phyloP scores from a whole-genome alignment of 352 stramenopile species.

The Globisporangium rhizosaccharum region DNA sequence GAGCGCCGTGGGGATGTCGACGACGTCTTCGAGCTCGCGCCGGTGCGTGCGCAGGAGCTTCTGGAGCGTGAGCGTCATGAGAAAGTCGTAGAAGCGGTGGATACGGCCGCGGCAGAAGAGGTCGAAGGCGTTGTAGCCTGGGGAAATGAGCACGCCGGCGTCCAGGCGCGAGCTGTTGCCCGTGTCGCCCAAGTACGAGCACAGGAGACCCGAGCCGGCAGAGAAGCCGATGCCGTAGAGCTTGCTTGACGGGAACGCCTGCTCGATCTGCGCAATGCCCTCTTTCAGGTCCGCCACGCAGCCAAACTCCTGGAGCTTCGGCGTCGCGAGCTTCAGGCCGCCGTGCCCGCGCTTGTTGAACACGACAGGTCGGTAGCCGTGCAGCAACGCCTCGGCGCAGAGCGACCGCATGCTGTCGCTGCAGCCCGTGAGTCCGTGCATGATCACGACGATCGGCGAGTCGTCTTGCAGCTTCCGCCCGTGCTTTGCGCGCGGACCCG shows the following conservation, averaged over 20 bases:
- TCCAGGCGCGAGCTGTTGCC: conserved; percentile 43
- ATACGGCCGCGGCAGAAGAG: conserved; percentile 66
- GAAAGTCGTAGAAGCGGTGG: conserved; percentile 61
- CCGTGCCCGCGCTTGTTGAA: conserved; percentile 85
- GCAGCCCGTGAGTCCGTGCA: conserved; percentile 68
- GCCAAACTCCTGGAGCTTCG: conserved; percentile 66
- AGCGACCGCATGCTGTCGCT: conserved; percentile 56
- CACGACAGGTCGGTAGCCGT: conserved; percentile 71
- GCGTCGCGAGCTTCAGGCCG: conserved; percentile 48
- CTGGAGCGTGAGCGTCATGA: conserved; percentile 76
- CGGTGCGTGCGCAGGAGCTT: conserved; percentile 50
- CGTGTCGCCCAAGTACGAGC: conserved; percentile 66
- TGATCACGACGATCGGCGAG: conserved; percentile 52
- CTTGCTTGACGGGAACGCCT: conserved; percentile 32
- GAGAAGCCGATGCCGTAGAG: conserved; percentile 73
- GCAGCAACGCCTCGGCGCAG: conserved; percentile 48
- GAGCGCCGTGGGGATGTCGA: conserved; percentile 48
- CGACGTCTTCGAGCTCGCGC: conserved; percentile 28
- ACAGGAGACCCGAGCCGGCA: conserved; percentile 55
- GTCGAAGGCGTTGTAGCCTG: conserved; percentile 70
- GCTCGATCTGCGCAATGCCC: conserved; percentile 49
- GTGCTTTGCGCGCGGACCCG: conserved; percentile 5
- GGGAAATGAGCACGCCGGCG: conserved; percentile 64
- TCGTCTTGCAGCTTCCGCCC: conserved; percentile 12
- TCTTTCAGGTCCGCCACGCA: conserved; percentile 51